Evolutionary conservation across 2,329 filamentous ascomycete species (phyloP), one percentile per base, ranked within the genome.

Genomic region (Fusarium pininemorale): DNA sequence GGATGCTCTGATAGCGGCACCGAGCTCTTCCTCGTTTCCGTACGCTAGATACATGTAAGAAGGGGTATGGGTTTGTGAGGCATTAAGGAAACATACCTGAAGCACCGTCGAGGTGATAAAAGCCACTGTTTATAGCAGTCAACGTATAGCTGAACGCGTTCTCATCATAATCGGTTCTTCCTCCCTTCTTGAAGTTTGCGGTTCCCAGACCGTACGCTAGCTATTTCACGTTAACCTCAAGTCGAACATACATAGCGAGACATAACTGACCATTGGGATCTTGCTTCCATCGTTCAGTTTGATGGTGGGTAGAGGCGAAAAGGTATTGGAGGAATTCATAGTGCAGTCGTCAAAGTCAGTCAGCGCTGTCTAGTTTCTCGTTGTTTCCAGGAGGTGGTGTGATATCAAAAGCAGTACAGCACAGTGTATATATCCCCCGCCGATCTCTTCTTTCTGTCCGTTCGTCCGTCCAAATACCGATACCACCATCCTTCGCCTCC

Each of bases 211-310:
- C 50, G 13, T 54, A 54, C 9, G 32, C 50, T 54, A 54, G 6
- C 50, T 28, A 26, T 54, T 13, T 8, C 8, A 12, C 5, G 24
- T 54, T 15, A 38, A 6, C 0, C 7, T 8, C 18, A 4, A 6
- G n/a, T 12, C 3, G 6, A 16, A 6, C 1, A 53, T 7, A 4
- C 1, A 8, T 5, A 12, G 6, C 4, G n/a, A 38, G n/a, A 1
- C 7, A 6, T 2, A 4, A 12, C 50, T 28, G 9, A 37, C 50
- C 32, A 54, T 54, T 9, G 50, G 32, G 2, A 54, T 54, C 1
- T 54, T 9, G 13, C 26, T 54, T 38, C 24, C 24, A 54, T 54
- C 50, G 18, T 38, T 54, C 0, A 54, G 18, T 7, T 3, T 38
- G 7, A 54, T 8, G 24, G 50, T 37, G 7, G 50, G 50, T 12